Base-by-base conservation (phyloP, 2,329 filamentous ascomycete genomes). In the Cytospora paraplurivora region DNA sequence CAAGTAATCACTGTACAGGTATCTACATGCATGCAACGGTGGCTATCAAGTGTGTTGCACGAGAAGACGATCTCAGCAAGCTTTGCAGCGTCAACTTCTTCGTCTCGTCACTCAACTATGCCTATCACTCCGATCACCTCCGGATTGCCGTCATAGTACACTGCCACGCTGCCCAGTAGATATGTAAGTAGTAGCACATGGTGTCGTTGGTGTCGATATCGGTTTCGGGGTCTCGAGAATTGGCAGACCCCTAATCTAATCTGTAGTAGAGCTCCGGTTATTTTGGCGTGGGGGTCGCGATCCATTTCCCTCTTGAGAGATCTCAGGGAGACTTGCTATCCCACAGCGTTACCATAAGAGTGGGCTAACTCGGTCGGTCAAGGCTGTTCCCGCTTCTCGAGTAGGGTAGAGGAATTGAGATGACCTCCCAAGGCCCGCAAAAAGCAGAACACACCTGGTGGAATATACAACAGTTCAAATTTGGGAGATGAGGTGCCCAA, bases 281-380 rank as follows among this genome's bases (percentile, higher is more conserved):
- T 47, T 37, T 35, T 47, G 57, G 57, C 59, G 62, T 57, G 59
- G 62, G 56, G 62, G 62, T 60, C 62, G 56, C 35, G 52, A 63
- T 63, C 56, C 62, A 47, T 56, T 56, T 63, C 62, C 56, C 21
- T 44, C 44, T 56, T 49, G 33, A 52, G 57, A 27, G 52, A 21
- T 49, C 27, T 17, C 56, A 50, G 32, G 56, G 41, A n/a, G 32
- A 38, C 41, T 11, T n/a, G 51, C 51, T 52, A 21, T 38, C 13
- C 51, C 58, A 4, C 27, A 55, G 59, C 44, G 62, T 64, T 61
- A 56, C 62, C 21, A 47, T 47, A 41, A 17, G 37, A 57, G 62
- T 64, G 62, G 62, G 41, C 57, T 62, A 17, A 5, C 32, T 41
- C 49, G 44, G 49, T 34, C 58, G 54, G 41, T 51, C 52, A 37